Base-by-base conservation (phyloP, 2,329 filamentous ascomycete genomes). In the Colletotrichum musae region DNA sequence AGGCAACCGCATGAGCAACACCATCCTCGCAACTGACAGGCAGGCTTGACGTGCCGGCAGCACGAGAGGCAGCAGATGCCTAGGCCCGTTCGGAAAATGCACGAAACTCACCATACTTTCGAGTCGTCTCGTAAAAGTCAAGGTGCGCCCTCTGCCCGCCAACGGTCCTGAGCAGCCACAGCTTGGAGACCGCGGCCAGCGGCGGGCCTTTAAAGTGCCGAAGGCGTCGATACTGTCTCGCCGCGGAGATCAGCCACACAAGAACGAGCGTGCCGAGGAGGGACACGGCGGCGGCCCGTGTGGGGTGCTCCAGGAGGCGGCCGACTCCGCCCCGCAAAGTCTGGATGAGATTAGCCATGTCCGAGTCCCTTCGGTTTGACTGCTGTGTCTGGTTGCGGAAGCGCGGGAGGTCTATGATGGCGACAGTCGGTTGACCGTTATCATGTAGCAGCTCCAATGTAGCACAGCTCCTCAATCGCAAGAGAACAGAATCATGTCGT, bases 131-230 rank as follows among this genome's bases (percentile, higher is more conserved):
- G 72, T 78, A 78, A 36, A 80, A 74, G n/a, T 81, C 77, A 1
- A 80, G 72, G 60, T 81, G 75, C 7, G 76, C 76, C 28, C 70
- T 74, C 6, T 79, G 78, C 6, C 77, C 75, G 2, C 73, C 70
- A 2, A 80, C 76, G 21, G 71, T 72, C 26, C 70, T 72, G 6
- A 79, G 71, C n/a, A 84, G 72, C 80, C 81, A 85, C 65, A 80
- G 73, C 52, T 80, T 81, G 0, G 83, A 82, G 32, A 84, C 76
- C 1, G 72, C 76, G 3, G 81, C 81, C 2, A 77, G 64, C 13
- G 72, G 72, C 5, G 83, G 83, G 0, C 82, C 83, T 5, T 78
- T 77, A 58, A 84, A 76, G 65, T 82, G 77, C 13, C 80, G 78
- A 10, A 85, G 78, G 32, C 81, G 77, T 36, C 67, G 75, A 72